These are phyloP conservation scores for Suhomyces taliae DNA, from an alignment of 1,139 yeast genomes.

Conservation along the genomic window DNA sequence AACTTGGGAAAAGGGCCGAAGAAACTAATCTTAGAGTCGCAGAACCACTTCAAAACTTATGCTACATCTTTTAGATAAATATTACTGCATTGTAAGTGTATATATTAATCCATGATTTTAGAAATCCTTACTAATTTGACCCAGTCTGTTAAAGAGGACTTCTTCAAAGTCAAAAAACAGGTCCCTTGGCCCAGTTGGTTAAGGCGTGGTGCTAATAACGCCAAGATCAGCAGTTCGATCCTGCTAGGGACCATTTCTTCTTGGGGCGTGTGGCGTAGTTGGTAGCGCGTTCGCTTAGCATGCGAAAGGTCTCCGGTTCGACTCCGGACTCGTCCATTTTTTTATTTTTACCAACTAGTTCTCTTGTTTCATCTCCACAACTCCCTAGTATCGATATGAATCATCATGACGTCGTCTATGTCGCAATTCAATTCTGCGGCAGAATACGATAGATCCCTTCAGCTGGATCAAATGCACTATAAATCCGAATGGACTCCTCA, in stretches of 20 bases:
- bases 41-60: too few relatives aligned
- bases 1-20: too few relatives aligned
- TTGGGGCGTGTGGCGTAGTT: conserved; percentile 86
- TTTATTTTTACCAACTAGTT: conserved; percentile 16
- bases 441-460: conserved; percentile 9
- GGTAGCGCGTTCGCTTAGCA: conserved; percentile 92
- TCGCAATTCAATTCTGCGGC: neutral
- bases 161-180: neutral
- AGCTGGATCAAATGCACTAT: conserved; percentile 20
- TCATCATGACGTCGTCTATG: conserved; percentile 1
- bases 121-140: too few relatives aligned
- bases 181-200: conserved; percentile 20
- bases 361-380: conserved; percentile 2
- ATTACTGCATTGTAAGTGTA: too few relatives aligned
- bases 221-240: conserved; percentile 33
- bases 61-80: too few relatives aligned
- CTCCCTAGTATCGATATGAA: neutral
- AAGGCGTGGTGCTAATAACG: conserved; percentile 33
- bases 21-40: too few relatives aligned
- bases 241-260: conserved; percentile 25
- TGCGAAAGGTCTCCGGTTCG: conserved; percentile 90
- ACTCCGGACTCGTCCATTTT: conserved; percentile 81
- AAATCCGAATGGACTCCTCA: conserved; percentile 20
- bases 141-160: too few relatives aligned
- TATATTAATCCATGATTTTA: too few relatives aligned